Evolutionary conservation across 1,284 basidiomycete species (phyloP), one percentile per base, ranked within the genome.

Genomic region (Trametes hirsuta): DNA sequence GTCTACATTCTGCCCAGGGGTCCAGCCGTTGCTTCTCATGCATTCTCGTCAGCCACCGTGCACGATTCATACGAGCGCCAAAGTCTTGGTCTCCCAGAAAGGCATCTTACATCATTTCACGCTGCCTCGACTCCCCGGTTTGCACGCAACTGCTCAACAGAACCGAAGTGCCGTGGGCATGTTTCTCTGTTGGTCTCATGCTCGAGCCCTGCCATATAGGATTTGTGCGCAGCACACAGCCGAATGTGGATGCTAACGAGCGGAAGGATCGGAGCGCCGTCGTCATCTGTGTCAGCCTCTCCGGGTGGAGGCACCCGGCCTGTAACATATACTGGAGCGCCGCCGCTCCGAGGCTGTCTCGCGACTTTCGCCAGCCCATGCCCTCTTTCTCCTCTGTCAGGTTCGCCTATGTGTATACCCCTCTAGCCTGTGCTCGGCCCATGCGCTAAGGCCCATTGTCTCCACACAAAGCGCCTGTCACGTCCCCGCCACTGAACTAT

Each of bases 231-330:
- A 41, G 42, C 47, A 49, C 15, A 21, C 36, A 35, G 56, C 56
- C 49, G n/a, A 41, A 58, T 52, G 56, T 50, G 56, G 56, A 58
- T 58, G 49, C 56, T 47, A 47, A 47, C 56, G 37, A 41, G 56
- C 56, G 56, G 56, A 22, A 34, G 22, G 56, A 58, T 58, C 56
- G 56, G 56, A 58, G 61, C 50, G 47, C 53, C 52, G 15, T 24
- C 47, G 48, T 53, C 55, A 55, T 53, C 44, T 47, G 55, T 61
- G 59, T 64, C 62, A 65, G 55, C 60, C 64, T 47, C 60, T 58
- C 35, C 64, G 48, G 47, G 60, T 58, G 56, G 51, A 54, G 58
- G 42, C 61, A 48, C 48, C 2, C 58, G 36, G 39, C 46, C 48
- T 54, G 53, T 56, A 47, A 54, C 59, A 48, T 58, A 45, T 59